These are phyloP conservation scores for Blastocystis sp. DNA, from an alignment of 352 stramenopile genomes.

Conservation along the genomic window DNA sequence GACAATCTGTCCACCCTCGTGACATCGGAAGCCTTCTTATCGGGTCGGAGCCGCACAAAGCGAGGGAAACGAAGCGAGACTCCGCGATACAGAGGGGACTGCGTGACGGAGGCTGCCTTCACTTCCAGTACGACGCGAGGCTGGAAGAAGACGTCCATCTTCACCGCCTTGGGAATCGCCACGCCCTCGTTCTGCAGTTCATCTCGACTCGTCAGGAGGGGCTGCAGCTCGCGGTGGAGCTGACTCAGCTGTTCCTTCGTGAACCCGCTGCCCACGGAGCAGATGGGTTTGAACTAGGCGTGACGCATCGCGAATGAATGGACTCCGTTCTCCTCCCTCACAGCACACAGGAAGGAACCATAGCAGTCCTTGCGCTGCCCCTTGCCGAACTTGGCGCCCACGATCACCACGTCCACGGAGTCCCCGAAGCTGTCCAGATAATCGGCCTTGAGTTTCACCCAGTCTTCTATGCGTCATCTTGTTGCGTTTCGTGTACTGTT, in stretches of 20 bases:
- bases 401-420: slow-evolving; percentile 47
- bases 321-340: background rate
- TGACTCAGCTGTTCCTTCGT: background rate
- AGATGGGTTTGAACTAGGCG: slow-evolving; percentile 28
- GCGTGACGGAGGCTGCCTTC: background rate
- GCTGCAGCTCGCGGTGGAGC: background rate
- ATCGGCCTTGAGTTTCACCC: slow-evolving; percentile 67
- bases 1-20: background rate
- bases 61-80: slow-evolving; percentile 46
- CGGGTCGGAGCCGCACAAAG: slow-evolving; percentile 13
- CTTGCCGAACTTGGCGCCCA: slow-evolving; percentile 39
- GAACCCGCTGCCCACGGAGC: slow-evolving; percentile 62
- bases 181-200: background rate
- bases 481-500: background rate
- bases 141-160: slow-evolving; percentile 42
- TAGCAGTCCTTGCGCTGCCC: slow-evolving; percentile 1
- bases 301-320: background rate
- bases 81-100: slow-evolving; percentile 2
- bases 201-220: background rate
- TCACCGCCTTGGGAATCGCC: background rate
- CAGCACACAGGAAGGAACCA: slow-evolving; percentile 48
- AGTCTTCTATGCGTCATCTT: slow-evolving; percentile 36
- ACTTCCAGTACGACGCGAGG: slow-evolving; percentile 41
- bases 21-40: slow-evolving; percentile 27
- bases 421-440: slow-evolving; percentile 37